Percentiles rank a stretch among this genome's conserved stretches.
Evolutionary conservation across 176 grass and related monocot species (phyloP).

Genomic region (Luzula sylvatica): DNA sequence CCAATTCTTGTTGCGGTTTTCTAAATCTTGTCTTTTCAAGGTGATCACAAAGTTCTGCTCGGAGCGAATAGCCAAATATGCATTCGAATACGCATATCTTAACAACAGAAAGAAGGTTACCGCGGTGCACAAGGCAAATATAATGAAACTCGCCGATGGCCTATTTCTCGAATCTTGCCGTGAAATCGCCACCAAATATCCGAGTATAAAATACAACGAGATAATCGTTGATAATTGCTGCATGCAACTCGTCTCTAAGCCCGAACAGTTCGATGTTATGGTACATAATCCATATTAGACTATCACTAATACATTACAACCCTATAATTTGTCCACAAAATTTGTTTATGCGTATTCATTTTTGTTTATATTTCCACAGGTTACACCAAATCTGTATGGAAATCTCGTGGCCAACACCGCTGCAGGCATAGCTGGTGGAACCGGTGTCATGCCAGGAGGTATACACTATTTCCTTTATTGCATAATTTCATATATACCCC

Average conservation of each 20-base stretch:
- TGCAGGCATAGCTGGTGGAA: conserved; percentile 96
- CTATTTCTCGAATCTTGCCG: conserved; percentile 94
- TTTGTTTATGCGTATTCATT: conserved; percentile 15
- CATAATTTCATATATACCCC: too few relatives aligned
- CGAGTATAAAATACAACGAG: conserved; percentile 82
- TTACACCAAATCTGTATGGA: conserved; percentile 96
- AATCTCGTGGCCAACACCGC: conserved; percentile 93
- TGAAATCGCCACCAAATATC: conserved; percentile 82
- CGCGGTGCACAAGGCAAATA: conserved; percentile 94
- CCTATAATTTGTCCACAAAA: not conserved
- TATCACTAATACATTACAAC: not conserved
- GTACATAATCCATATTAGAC: conserved; percentile 25
- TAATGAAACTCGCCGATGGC: conserved; percentile 98
- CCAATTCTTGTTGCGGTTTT: too few relatives aligned
- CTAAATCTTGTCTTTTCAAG: conserved; percentile 37
- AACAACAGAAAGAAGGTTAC: conserved; percentile 96
- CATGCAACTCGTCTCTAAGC: conserved; percentile 97
- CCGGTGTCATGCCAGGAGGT: conserved; percentile 98
- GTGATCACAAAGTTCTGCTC: conserved; percentile 99
- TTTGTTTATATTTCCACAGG: conserved; percentile 41
- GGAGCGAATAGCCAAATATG: conserved; percentile 85
- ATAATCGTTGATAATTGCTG: conserved; percentile 95
- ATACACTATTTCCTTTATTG: conserved; percentile 19
- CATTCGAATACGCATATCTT: conserved; percentile 92
- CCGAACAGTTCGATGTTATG: conserved; percentile 94